Evolutionary conservation across 345 rosid genomes (phyloP).

Genomic region (Hypericum perforatum): DNA sequence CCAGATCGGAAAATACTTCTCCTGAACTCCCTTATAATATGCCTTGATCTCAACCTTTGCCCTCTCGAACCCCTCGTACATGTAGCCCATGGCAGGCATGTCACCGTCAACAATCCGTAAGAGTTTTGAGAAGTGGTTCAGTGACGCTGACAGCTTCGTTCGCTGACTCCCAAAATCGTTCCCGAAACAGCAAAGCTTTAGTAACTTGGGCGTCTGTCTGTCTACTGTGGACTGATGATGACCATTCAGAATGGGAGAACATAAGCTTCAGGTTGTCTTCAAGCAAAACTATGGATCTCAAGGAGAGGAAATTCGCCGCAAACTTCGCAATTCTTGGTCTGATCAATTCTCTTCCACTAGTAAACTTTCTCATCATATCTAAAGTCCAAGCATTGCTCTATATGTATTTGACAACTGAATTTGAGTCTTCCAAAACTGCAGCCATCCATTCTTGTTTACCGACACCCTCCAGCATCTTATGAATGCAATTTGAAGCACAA

Average conservation of each 20-base stretch:
- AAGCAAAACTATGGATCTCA: conserved; percentile 18
- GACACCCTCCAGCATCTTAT: conserved; percentile 23
- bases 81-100: conserved; percentile 24
- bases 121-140: conserved; percentile 18
- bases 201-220: conserved; percentile 39
- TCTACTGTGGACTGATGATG: conserved; percentile 30
- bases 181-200: conserved; percentile 16
- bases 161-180: conserved; percentile 20
- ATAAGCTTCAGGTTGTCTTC: conserved; percentile 21
- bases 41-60: conserved; percentile 20
- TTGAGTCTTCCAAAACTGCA: conserved; percentile 17
- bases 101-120: conserved; percentile 21
- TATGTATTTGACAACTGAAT: conserved; percentile 11
- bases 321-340: conserved; percentile 16
- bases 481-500: conserved; percentile 19
- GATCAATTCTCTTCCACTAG: conserved; percentile 18
- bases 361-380: conserved; percentile 21
- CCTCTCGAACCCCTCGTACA: conserved; percentile 19
- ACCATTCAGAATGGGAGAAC: conserved; percentile 22
- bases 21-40: conserved; percentile 33
- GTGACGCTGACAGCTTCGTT: conserved; percentile 22
- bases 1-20: conserved; percentile 19
- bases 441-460: conserved; percentile 17
- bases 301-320: conserved; percentile 14
- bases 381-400: conserved; percentile 15